Conservation (phyloP, 2,329 filamentous ascomycete genomes). For the Cytospora piceae region DNA sequence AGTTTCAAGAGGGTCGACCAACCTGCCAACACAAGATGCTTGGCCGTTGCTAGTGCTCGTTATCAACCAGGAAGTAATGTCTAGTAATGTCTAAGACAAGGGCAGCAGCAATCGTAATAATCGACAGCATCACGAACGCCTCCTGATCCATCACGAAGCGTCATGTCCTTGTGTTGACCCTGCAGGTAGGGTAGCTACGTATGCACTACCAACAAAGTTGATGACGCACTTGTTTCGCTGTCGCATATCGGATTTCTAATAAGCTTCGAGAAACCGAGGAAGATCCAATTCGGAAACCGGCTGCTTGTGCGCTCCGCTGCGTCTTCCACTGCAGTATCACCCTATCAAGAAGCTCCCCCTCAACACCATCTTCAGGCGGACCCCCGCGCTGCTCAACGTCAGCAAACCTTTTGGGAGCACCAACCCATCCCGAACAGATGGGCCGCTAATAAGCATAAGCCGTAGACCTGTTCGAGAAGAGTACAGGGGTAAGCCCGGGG, state of each 20-base stretch:
- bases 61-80: not conserved
- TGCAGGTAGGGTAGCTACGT: not conserved
- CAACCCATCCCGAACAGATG: conserved; percentile 3
- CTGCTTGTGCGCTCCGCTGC: no score
- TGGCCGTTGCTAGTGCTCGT: not conserved
- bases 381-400: not conserved
- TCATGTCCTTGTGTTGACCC: not conserved
- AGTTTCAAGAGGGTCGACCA: conserved; percentile 19
- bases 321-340: no score
- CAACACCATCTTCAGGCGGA: conserved; percentile 5
- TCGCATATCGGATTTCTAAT: conserved; percentile 17
- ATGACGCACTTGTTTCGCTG: conserved; percentile 24
- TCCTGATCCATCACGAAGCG: not conserved
- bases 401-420: not conserved
- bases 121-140: no score
- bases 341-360: not conserved
- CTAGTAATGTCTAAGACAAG: not conserved
- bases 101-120: not conserved
- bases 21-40: not conserved
- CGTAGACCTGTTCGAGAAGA: not conserved
- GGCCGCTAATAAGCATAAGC: not conserved
- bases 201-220: not conserved
- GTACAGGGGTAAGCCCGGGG: not conserved
- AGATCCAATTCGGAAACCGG: conserved; percentile 6
- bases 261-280: not conserved